Percentiles rank a stretch among this genome's conserved stretches.
phyloP scores from a whole-genome alignment of 2,329 filamentous ascomycete species.

The Huntiella abstrusa region DNA sequence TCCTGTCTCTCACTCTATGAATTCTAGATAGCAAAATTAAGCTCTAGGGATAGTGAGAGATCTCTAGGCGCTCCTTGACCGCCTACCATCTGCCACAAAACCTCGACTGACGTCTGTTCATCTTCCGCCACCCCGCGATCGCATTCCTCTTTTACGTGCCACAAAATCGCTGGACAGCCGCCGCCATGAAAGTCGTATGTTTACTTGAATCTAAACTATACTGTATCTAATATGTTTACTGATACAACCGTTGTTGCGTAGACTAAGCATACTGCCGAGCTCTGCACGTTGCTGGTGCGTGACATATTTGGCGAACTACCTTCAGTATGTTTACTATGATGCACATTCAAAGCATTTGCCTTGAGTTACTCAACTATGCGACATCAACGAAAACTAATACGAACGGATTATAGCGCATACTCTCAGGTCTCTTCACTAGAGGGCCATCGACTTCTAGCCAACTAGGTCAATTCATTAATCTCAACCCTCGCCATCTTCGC shows the following conservation, averaged over 20 bases:
- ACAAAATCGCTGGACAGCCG: background rate
- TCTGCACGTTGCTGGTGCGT: constrained; percentile 75
- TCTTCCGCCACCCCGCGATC: background rate
- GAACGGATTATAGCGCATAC: constrained; percentile 48
- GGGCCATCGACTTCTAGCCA: constrained; percentile 57
- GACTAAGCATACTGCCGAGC: constrained; percentile 63
- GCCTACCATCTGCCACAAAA: constrained; percentile 28
- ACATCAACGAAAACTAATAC: background rate
- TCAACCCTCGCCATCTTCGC: constrained; percentile 57
- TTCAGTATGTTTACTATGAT: constrained; percentile 41
- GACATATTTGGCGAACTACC: constrained; percentile 84
- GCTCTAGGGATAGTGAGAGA: constrained; percentile 64
- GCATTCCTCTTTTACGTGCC: background rate
- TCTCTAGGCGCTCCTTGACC: constrained; percentile 50
- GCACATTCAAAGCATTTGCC: background rate
- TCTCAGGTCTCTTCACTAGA: constrained; percentile 55
- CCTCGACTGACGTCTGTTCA: background rate
- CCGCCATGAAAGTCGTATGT: constrained; percentile 20
- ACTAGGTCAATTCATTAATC: constrained; percentile 51
- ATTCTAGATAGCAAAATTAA: constrained; percentile 46
- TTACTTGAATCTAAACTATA: constrained; percentile 1
- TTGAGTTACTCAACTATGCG: background rate
- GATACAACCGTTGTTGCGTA: constrained; percentile 15
- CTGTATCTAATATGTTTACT: background rate
- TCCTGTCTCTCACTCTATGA: constrained; percentile 29